Evolutionary conservation across 805 yeast species (phyloP), one percentile per base, ranked within the genome.

Genomic region (Spathaspora arborariae): DNA sequence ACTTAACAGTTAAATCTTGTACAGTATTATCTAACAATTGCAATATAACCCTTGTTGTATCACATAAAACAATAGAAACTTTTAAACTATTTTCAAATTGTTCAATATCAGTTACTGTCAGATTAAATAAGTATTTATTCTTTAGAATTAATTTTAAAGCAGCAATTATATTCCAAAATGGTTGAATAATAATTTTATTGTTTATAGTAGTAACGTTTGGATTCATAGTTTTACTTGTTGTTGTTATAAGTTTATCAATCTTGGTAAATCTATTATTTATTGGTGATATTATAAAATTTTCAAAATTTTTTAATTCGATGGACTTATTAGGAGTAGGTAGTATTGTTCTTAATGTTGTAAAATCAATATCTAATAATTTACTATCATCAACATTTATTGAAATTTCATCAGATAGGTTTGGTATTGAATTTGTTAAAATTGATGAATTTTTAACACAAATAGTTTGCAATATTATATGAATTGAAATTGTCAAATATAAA

Each of bases 131-230:
- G 15, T 51, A 50, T 1, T 74, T 67, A 21, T 56, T 55, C 20
- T 50, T 53, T 13, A 58, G 38, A 5, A 70, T 51, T 7, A 69
- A 59, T 41, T 69, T 70, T 20, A 62, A 51, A 0, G 72, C 75
- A 2, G 77, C 76, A 15, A 72, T 49, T 47, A 70, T 56, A 1
- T 72, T 63, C 77, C 77, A 72, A 38, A 72, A 59, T 9, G 76
- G 76, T 51, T 72, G 76, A 13, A 59, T 51, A 5, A 56, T 52
- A 33, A 43, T 26, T 18, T 51, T 56, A 16, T 50, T 47, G 16
- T 53, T 57, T 38, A 55, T 51, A 1, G 56, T 51, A 6, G 59
- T 51, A 8, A 46, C 45, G 38, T 54, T 51, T n/a, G n/a, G n/a
- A 27, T 40, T 27, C 8, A 45, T 44, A 50, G 62, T 20, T 49